Evolutionary conservation across 306 rosid genomes (phyloP).

Genomic region (Malus asiatica): DNA sequence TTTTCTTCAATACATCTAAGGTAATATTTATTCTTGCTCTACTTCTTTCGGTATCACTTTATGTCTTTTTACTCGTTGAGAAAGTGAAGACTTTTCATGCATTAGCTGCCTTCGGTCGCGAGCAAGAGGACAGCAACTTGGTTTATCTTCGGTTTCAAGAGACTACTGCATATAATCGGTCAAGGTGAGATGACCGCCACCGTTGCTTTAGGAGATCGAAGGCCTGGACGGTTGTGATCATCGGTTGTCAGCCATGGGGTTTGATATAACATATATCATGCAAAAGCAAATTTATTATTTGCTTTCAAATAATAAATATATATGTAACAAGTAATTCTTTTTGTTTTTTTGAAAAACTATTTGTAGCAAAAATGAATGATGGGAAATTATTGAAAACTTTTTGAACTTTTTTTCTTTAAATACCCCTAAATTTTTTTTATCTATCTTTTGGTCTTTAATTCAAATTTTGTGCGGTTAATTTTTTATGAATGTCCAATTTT

Average conservation of each 20-base stretch:
- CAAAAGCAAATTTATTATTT: not conserved
- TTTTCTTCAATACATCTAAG: not conserved
- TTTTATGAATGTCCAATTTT: no score
- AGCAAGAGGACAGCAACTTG: not conserved
- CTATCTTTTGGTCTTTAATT: no score
- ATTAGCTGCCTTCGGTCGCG: slow-evolving; percentile 9
- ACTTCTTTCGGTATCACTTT: slow-evolving; percentile 9
- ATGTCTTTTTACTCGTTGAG: not conserved
- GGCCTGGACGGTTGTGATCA: not conserved
- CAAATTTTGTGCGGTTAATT: no score
- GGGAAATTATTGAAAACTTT: no score
- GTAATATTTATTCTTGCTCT: slow-evolving; percentile 7
- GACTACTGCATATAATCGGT: not conserved
- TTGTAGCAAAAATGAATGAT: no score
- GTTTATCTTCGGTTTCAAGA: not conserved
- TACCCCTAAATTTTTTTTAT: no score
- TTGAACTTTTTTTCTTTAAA: no score
- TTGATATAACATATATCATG: not conserved
- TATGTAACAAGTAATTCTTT: no score
- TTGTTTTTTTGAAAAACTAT: no score
- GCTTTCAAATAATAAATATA: no score
- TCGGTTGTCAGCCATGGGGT: not conserved
- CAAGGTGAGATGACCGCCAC: not conserved
- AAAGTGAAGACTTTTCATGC: slow-evolving; percentile 4
- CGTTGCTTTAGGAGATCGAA: not conserved